Base-by-base conservation (phyloP, 148 eudicot species). In the Vaccinium corymbosum region DNA sequence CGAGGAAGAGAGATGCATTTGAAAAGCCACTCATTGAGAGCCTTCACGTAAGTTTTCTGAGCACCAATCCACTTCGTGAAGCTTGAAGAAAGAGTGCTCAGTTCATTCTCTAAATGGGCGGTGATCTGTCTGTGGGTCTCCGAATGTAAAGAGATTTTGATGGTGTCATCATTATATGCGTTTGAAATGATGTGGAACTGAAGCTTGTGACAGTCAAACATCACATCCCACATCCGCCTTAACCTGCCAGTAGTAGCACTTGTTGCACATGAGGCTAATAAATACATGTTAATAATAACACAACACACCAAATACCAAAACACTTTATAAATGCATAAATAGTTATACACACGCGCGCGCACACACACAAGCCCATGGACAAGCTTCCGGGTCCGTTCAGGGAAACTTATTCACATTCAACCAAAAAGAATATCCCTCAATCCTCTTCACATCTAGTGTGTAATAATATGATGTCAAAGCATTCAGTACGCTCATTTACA, bases 171-270 rank as follows among this genome's bases (percentile, higher is more conserved):
- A 81, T 84, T 80, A 52, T 84, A 87, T 64, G 93, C 86, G 38
- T 88, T 71, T 13, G 94, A 85, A 80, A 94, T 87, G 79, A 91
- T 87, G 82, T 90, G 92, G 46, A 92, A 84, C 86, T 96, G 98
- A 68, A 85, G 91, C 89, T 89, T 89, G 86, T 96, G 98, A 89
- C 95, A 94, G 64, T 93, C 98, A 73, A 81, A 85, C 98, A 96
- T 96, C 87, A 85, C 89, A 73, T 89, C 94, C 98, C 98, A 96
- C 98, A 96, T 96, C 81, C 89, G 90, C 85, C 91, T 86, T 84
- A 96, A 88, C 84, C 98, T 96, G 92, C 78, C 80, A 87, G n/a
- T 16, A 81, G 3, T 27, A 82, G 73, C 55, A 82, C 48, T 70
- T 38, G 51, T 11, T 70, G 42, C 42, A 71, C 10, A 32, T 14